Base-by-base conservation (phyloP, 257 asterid species). In the Gentiana straminea region DNA sequence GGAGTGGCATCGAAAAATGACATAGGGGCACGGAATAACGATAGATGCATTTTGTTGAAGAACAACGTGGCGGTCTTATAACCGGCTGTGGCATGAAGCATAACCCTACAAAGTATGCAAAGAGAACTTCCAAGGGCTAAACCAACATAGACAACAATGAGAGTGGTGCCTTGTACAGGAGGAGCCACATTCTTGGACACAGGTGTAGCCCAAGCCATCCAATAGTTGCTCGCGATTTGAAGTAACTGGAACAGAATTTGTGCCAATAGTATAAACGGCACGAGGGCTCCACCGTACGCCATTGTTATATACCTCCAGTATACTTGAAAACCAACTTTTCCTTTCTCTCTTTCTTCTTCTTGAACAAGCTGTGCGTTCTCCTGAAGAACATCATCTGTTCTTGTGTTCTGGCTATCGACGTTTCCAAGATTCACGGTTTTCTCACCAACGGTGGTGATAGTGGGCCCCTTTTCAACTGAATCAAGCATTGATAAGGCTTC, bases 191-290 rank as follows among this genome's bases (percentile, higher is more conserved):
- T 81, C 68, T 72, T 59, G 0, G 97, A 86, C 41, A 90, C 86
- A 0, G 97, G 97, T 41, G 96, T 86, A 47, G 98, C 98, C 95
- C 91, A 90, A 39, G 96, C 89, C 98, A 90, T 90, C 98, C 95
- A 90, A 57, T 86, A 90, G 67, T 86, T 90, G 89, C 98, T 90
- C 52, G 84, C 89, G 33, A 90, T 84, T 71, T 90, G 96, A 68
- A 90, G 82, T 38, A 64, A 12, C 62, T 86, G 91, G 68, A 86
- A 84, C 49, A 83, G 15, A 54, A 72, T 34, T 61, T 86, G 96
- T 41, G 87, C 81, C 55, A 86, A 64, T 61, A 90, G 54, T 53
- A 84, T 80, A 45, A 90, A 54, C n/a, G 98, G 98, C n/a, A 79
- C 88, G 15, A 90, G 74, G 44, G 79, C 75, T 46, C 98, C 98